Conservation (phyloP, 768 basidiomycete genomes). For the Kwoniella heveanensis region DNA sequence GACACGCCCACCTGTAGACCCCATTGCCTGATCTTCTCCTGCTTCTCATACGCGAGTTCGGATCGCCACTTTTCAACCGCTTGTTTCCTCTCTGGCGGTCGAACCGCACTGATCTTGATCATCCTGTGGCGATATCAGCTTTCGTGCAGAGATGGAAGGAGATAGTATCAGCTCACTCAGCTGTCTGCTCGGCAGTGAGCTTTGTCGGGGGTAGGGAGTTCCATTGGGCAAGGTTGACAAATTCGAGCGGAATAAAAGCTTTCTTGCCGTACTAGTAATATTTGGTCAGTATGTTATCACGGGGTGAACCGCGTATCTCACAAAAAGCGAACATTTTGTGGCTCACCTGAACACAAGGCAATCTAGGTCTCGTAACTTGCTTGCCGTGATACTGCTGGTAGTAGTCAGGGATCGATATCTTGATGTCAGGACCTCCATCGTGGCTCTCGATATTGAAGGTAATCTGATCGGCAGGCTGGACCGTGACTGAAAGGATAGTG, state of each 20-base stretch:
- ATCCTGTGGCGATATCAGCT: slow-evolving; percentile 30
- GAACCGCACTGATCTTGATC: slow-evolving; percentile 50
- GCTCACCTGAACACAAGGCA: slow-evolving; percentile 53
- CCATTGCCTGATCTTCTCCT: slow-evolving; percentile 49
- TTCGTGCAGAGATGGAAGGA: too few relatives aligned
- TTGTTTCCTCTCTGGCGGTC: slow-evolving; percentile 21
- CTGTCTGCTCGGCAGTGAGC: slow-evolving; percentile 48
- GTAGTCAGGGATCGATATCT: slow-evolving; percentile 42
- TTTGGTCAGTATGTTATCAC: too few relatives aligned
- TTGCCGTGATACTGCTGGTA: slow-evolving; percentile 37
- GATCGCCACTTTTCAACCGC: slow-evolving; percentile 45
- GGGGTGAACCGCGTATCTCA: not conserved
- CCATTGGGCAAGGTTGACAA: slow-evolving; percentile 49
- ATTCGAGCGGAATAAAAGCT: slow-evolving; percentile 53
- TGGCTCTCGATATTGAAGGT: slow-evolving; percentile 43
- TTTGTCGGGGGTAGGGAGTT: slow-evolving; percentile 51
- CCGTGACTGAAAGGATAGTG: slow-evolving; percentile 46
- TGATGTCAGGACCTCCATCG: slow-evolving; percentile 39
- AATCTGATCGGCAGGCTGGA: slow-evolving; percentile 40
- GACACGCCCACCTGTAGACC: slow-evolving; percentile 39
- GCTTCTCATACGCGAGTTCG: slow-evolving; percentile 44
- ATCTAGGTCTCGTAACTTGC: slow-evolving; percentile 42
- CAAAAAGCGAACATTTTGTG: not conserved
- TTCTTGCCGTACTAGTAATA: slow-evolving; percentile 54
- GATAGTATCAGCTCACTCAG: slow-evolving; percentile 35